Base-by-base conservation (phyloP, 2,329 filamentous ascomycete genomes). In the Blumeria graminis region DNA sequence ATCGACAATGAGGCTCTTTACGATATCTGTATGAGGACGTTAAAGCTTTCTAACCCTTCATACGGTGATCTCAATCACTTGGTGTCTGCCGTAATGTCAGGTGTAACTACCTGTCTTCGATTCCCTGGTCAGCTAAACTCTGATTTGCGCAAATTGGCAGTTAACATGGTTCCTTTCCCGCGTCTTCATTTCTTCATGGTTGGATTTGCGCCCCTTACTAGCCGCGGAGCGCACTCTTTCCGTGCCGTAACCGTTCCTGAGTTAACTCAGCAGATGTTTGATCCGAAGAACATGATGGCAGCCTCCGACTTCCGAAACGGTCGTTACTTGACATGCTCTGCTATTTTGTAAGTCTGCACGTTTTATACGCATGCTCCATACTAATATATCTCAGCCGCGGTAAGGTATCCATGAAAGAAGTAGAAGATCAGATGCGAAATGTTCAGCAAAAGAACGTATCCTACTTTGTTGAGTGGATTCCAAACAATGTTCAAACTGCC, bases 141-240 rank as follows among this genome's bases (percentile, higher is more conserved):
- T 70, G 92, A 98, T 72, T 86, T 98, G 65, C 88, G 92, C 77
- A 98, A 98, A 80, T 76, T 98, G 69, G 92, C 92, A 65, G 92
- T 98, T 74, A 98, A 98, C 86, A 98, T 98, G 79, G 92, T 98
- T 74, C 92, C 92, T 61, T 98, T 98, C 86, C 92, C 92, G 65
- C 92, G 92, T 88, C 87, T 98, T 62, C 92, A 98, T 76, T 98
- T 98, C 84, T 98, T 98, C 83, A 98, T 98, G 92, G 92, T 98
- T 71, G 92, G 92, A 72, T 98, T 98, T 71, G 90, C 92, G 73
- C 92, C 92, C 70, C 81, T 98, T 68, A 98, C 92, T 71, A 94
- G 87, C 74, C 83, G 84, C 72, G 82, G 82, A 67, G 84, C 90
- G 64, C 74, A 93, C 79, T 87, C 86, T 65, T 98, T 96, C 90